These are phyloP conservation scores for Salix udensis DNA, from an alignment of 345 rosid species.

Conservation along the genomic window DNA sequence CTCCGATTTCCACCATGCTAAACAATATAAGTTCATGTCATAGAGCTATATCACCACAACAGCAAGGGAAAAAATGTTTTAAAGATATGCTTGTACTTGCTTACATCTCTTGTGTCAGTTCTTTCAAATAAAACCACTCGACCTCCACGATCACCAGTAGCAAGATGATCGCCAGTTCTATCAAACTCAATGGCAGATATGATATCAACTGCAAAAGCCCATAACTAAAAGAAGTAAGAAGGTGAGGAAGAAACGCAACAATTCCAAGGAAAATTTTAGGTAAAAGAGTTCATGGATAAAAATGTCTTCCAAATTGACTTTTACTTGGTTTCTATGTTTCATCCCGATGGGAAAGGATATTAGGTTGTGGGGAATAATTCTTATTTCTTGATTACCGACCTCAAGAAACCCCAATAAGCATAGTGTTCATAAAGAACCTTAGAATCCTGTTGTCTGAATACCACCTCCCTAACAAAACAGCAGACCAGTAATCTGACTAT, in stretches of 20 bases:
- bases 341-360: neutral
- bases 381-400: neutral
- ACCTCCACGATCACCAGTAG: conserved; percentile 97
- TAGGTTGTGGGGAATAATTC: neutral
- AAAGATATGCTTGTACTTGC: conserved; percentile 13
- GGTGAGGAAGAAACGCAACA: neutral
- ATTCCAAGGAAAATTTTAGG: neutral
- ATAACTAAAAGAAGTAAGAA: neutral
- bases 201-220: conserved; percentile 68
- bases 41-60: conserved; percentile 5
- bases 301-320: neutral
- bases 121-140: conserved; percentile 94
- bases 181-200: conserved; percentile 90
- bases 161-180: conserved; percentile 74
- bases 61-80: neutral
- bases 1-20: conserved; percentile 62
- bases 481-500: neutral
- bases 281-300: neutral
- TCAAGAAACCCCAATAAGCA: neutral
- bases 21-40: conserved; percentile 19
- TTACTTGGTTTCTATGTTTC: neutral
- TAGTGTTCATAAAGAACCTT: neutral
- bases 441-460: neutral
- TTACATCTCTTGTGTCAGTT: conserved; percentile 62
- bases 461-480: neutral